These are phyloP conservation scores for Oryza coarctata DNA, from an alignment of 176 grass and related monocot genomes.

Conservation along the genomic window DNA sequence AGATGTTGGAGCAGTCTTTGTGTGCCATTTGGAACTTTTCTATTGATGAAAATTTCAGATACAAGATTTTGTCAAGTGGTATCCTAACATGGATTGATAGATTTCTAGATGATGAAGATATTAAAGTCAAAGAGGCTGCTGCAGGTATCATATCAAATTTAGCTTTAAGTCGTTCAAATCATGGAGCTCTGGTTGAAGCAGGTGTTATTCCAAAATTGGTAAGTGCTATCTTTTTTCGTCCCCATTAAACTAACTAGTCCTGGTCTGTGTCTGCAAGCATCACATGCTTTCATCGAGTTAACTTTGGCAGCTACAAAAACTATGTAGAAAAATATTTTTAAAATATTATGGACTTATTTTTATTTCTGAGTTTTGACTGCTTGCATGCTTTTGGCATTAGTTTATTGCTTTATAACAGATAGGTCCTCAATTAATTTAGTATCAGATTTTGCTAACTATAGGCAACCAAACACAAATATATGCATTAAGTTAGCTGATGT, in stretches of 20 bases:
- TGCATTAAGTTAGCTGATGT: background rate
- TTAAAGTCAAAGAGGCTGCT: constrained; percentile 69
- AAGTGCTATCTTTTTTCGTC: constrained; percentile 1
- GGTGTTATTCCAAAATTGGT: constrained; percentile 72
- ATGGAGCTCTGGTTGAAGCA: constrained; percentile 57
- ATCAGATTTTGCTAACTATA: constrained; percentile 7
- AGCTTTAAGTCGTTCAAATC: constrained; percentile 46
- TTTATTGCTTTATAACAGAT: background rate
- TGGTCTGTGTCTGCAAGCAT: background rate
- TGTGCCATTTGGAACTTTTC: constrained; percentile 78
- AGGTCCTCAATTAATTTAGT: background rate
- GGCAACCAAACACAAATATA: background rate
- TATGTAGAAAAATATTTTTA: background rate
- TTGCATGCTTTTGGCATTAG: background rate
- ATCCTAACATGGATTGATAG: constrained; percentile 47
- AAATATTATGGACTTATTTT: background rate
- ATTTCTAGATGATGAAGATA: constrained; percentile 65
- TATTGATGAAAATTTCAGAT: constrained; percentile 49
- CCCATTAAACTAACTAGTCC: background rate
- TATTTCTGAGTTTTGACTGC: background rate
- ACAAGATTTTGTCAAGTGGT: constrained; percentile 52
- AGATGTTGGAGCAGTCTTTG: constrained; percentile 64
- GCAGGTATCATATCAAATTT: constrained; percentile 65
- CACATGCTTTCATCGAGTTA: background rate
- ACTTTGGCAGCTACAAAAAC: constrained; percentile 7